A percentile compares a stretch with the other conserved stretches of the same genome.
Conservation (phyloP, 2,329 filamentous ascomycete species). For the Plenodomus lindquistii region DNA sequence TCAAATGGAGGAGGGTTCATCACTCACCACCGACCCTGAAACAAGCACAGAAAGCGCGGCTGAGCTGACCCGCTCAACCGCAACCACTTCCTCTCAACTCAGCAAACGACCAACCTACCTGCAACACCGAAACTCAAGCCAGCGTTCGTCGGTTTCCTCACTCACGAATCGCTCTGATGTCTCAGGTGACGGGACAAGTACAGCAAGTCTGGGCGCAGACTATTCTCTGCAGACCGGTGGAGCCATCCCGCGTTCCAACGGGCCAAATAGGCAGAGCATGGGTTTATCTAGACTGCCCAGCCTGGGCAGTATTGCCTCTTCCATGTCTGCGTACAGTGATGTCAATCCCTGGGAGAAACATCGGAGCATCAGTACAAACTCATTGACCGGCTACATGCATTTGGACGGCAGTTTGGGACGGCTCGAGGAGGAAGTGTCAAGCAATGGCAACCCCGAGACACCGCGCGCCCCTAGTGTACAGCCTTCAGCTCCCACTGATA, state of each 20-base stretch:
- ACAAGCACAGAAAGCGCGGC: slow-evolving; percentile 33
- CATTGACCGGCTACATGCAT: slow-evolving; percentile 34
- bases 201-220: slow-evolving; percentile 75
- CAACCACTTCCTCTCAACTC: slow-evolving; percentile 28
- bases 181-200: slow-evolving; percentile 68
- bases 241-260: slow-evolving; percentile 59
- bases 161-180: slow-evolving; percentile 57
- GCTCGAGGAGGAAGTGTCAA: slow-evolving; percentile 61
- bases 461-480: slow-evolving; percentile 63
- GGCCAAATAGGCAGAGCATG: slow-evolving; percentile 53
- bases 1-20: slow-evolving; percentile 33
- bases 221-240: slow-evolving; percentile 83
- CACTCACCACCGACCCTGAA: slow-evolving; percentile 34
- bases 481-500: slow-evolving; percentile 74
- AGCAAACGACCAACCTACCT: slow-evolving; percentile 59
- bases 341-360: slow-evolving; percentile 48
- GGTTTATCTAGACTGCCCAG: slow-evolving; percentile 76
- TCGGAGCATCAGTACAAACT: slow-evolving; percentile 46
- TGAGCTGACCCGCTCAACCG: slow-evolving; percentile 20
- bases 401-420: slow-evolving; percentile 57
- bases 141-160: slow-evolving; percentile 63
- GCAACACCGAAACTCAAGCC: slow-evolving; percentile 58
- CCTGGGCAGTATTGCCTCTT: slow-evolving; percentile 86
- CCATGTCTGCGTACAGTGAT: slow-evolving; percentile 60
- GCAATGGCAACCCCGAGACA: slow-evolving; percentile 63